Base-by-base conservation (phyloP, 805 yeast genomes). In the Candida manassasensis region DNA sequence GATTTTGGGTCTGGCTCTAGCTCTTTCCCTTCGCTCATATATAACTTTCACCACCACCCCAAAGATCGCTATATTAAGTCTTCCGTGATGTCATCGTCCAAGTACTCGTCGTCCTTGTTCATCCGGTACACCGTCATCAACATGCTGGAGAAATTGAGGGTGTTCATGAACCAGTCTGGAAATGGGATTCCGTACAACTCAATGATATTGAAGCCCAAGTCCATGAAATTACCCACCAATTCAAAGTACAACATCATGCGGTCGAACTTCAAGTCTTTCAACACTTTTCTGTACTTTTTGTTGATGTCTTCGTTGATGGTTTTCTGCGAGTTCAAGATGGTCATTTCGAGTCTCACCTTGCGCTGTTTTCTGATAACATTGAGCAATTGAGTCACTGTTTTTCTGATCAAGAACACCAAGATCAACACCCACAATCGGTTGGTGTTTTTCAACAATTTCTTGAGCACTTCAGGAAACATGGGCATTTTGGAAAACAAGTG, bases 101-200 rank as follows among this genome's bases (percentile, higher is more conserved):
- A 42, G 37, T 67, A 66, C 50, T 66, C 73, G 40, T 66, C 71
- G 40, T 67, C 71, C 48, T 67, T 67, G 50, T 67, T 67, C 73
- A 67, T 67, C 53, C 73, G 63, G 57, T 67, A 67, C 30, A 67
- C 49, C n/a, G 71, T 63, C 73, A 67, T 67, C 36, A 51, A 55
- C 71, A 67, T 67, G 41, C 69, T 62, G 13, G 69, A 58, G 34
- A 59, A 49, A 40, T 65, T 67, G 49, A 67, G 56, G 7, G 49
- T 38, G 39, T 53, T 57, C 71, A 67, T 63, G 32, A 64, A 49
- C 70, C 71, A 65, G 25, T 57, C 61, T 3, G 71, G 71, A 6
- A 67, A 61, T 2, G 49, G 49, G 19, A 62, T 27, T 3, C 56
- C 56, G 31, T 58, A 59, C 12, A 61, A 48, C 42, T 67, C 73